Evolutionary conservation across 805 yeast species (phyloP).

Genomic region (Candida vaughaniae): DNA sequence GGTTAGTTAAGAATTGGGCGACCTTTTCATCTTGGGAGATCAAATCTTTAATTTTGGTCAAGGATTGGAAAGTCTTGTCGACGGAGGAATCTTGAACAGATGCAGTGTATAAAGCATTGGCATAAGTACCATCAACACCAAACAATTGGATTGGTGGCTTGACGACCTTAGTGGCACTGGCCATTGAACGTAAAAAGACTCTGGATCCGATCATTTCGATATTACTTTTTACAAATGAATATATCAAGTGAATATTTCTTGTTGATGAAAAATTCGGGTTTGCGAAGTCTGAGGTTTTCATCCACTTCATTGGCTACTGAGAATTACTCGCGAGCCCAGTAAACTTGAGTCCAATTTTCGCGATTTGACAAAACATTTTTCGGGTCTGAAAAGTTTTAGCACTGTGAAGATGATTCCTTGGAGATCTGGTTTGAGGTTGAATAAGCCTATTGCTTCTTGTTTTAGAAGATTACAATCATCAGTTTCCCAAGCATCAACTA

Average conservation of each 20-base stretch:
- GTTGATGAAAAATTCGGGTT: conserved; percentile 11
- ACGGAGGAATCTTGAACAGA: conserved; percentile 79
- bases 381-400: conserved; percentile 5
- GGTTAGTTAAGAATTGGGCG: conserved; percentile 65
- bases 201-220: conserved; percentile 11
- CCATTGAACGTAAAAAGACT: conserved; percentile 57
- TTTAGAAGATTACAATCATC: conserved; percentile 14
- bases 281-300: conserved; percentile 6
- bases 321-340: conserved; percentile 8
- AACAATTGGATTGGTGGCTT: conserved; percentile 91
- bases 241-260: conserved; percentile 2
- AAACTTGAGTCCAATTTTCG: conserved; percentile 5
- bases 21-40: conserved; percentile 65
- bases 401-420: conserved; percentile 2
- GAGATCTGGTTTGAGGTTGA: conserved; percentile 5
- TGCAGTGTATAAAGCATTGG: conserved; percentile 90
- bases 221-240: conserved; percentile 3
- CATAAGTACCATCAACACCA: conserved; percentile 96
- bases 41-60: conserved; percentile 55
- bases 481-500: not conserved
- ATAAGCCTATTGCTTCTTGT: conserved; percentile 1
- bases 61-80: conserved; percentile 66
- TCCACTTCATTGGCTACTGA: conserved; percentile 12
- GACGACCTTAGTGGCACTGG: conserved; percentile 63
- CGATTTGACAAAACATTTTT: conserved; percentile 8